Percentiles rank a stretch among this genome's conserved stretches.
Evolutionary conservation across 306 rosid genomes (phyloP).

Genomic region (Trifolium repens): DNA sequence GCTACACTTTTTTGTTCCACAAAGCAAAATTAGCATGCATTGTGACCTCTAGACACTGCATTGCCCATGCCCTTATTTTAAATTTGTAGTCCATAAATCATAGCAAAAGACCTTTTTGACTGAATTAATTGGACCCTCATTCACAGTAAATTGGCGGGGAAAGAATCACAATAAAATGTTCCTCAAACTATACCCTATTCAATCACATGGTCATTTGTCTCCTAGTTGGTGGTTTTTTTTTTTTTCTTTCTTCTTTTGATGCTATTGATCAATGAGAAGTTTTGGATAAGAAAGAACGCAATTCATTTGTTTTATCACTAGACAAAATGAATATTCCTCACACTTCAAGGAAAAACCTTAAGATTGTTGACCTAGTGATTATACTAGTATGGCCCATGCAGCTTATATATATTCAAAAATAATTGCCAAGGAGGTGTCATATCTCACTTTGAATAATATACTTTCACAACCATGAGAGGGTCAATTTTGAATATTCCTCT

Average conservation of each 20-base stretch:
- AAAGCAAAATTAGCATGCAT: constrained; percentile 61
- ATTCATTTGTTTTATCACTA: constrained; percentile 48
- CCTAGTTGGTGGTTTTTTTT: constrained; percentile 1
- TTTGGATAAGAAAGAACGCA: constrained; percentile 67
- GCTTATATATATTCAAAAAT: constrained; percentile 48
- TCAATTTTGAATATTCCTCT: constrained; percentile 67
- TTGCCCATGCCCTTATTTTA: constrained; percentile 49
- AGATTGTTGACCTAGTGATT: constrained; percentile 52
- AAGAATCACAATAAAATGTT: constrained; percentile 46
- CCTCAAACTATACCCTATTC: constrained; percentile 19
- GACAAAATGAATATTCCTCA: constrained; percentile 77
- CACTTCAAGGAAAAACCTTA: constrained; percentile 42
- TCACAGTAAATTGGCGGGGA: constrained; percentile 43
- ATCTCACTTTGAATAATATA: constrained; percentile 54
- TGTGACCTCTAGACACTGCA: constrained; percentile 50
- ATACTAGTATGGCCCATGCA: constrained; percentile 37
- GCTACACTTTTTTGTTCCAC: constrained; percentile 52
- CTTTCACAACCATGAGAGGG: constrained; percentile 50
- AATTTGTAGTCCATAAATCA: constrained; percentile 52
- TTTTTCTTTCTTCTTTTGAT: neutral
- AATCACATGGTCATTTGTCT: constrained; percentile 38
- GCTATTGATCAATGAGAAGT: constrained; percentile 37
- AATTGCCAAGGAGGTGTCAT: constrained; percentile 52
- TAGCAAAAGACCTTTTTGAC: constrained; percentile 48
- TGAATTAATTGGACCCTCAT: constrained; percentile 40